A percentile compares a stretch with the other conserved stretches of the same genome.
Evolutionary conservation across 768 basidiomycete species (phyloP).

Genomic region (Termitomyces sp.): DNA sequence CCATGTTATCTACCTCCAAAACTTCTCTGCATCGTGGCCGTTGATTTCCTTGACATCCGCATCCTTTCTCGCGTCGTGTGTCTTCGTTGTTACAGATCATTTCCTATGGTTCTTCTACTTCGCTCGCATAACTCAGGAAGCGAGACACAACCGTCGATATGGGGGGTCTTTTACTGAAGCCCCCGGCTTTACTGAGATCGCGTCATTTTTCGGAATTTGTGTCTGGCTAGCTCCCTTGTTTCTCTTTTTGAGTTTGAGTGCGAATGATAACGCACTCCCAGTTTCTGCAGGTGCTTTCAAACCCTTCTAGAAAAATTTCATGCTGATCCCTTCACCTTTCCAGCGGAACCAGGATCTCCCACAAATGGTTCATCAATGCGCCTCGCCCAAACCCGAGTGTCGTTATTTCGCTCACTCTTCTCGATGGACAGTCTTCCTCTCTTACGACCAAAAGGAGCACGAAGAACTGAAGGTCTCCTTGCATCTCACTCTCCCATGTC

Average conservation of each 20-base stretch:
- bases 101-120: slow-evolving; percentile 98
- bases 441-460: slow-evolving; percentile 39
- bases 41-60: slow-evolving; percentile 85
- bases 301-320: not conserved
- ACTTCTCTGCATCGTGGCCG: slow-evolving; percentile 90
- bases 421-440: slow-evolving; percentile 37
- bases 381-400: slow-evolving; percentile 35
- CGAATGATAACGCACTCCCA: slow-evolving; percentile 95
- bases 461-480: slow-evolving; percentile 66
- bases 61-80: slow-evolving; percentile 83
- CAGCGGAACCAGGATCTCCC: slow-evolving; percentile 41
- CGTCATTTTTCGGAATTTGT: slow-evolving; percentile 80
- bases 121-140: slow-evolving; percentile 62
- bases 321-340: not conserved
- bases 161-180: slow-evolving; percentile 30
- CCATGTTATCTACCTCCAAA: slow-evolving; percentile 88
- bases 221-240: slow-evolving; percentile 92
- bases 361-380: slow-evolving; percentile 20
- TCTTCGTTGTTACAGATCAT: slow-evolving; percentile 84
- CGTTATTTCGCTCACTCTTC: slow-evolving; percentile 67
- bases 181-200: slow-evolving; percentile 67
- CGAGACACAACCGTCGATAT: slow-evolving; percentile 50
- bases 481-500: slow-evolving; percentile 53
- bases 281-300: slow-evolving; percentile 45
- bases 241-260: slow-evolving; percentile 91